These are phyloP conservation scores for Tulasnella sp. DNA, from an alignment of 768 basidiomycete genomes.

Conservation along the genomic window DNA sequence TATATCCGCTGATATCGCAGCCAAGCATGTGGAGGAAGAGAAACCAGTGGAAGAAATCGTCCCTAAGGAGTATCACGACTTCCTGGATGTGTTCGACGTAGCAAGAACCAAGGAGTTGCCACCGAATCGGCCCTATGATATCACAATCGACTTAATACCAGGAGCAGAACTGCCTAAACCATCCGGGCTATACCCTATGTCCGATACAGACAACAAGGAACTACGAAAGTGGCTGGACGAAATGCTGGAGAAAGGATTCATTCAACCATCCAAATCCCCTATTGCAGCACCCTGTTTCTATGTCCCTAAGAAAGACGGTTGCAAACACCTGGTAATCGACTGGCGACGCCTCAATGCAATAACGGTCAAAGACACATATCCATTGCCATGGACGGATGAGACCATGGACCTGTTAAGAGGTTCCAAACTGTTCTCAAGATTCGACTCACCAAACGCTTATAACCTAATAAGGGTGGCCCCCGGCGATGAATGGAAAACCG, in stretches of 20 bases:
- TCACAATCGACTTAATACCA: conserved; percentile 39
- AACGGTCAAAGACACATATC: neutral
- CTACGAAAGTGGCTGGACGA: conserved; percentile 41
- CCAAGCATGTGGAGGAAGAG: neutral
- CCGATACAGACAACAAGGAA: conserved; percentile 38
- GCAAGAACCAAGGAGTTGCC: conserved; percentile 38
- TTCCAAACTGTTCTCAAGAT: neutral
- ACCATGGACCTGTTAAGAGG: neutral
- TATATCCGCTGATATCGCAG: neutral
- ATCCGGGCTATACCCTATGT: conserved; percentile 41
- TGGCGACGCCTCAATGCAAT: neutral
- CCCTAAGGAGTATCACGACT: conserved; percentile 38
- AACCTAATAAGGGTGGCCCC: conserved; percentile 3
- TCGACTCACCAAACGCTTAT: conserved; percentile 20
- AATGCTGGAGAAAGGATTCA: conserved; percentile 42
- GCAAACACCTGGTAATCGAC: neutral
- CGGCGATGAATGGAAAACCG: conserved; percentile 28
- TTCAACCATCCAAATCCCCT: conserved; percentile 37
- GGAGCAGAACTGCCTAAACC: conserved; percentile 34
- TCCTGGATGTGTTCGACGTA: conserved; percentile 37
- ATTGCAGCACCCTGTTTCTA: conserved; percentile 24
- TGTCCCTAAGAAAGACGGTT: conserved; percentile 26
- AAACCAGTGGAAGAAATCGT: conserved; percentile 21
- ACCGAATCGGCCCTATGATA: conserved; percentile 41
- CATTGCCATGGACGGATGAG: conserved; percentile 30